phyloP scores from a whole-genome alignment of 768 basidiomycete species.

The Lyophyllum atratum region DNA sequence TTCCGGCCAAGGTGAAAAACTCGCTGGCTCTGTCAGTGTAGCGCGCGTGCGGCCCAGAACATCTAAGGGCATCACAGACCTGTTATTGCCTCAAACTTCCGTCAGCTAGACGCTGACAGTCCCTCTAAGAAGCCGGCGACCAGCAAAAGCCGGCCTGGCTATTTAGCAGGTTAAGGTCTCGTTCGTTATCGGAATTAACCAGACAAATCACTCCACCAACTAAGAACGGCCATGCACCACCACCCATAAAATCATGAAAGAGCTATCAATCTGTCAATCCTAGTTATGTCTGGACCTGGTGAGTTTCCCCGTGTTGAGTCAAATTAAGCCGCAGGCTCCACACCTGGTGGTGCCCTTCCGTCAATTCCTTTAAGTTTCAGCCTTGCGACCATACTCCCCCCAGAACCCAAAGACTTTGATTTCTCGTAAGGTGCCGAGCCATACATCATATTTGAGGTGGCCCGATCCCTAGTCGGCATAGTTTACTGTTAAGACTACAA shows the following conservation, averaged over 20 bases:
- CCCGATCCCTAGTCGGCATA: no score
- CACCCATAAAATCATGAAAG: conserved; percentile 78
- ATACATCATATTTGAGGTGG: no score
- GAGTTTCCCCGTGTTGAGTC: conserved; percentile 75
- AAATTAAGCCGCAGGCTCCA: conserved; percentile 73
- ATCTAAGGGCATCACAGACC: no score
- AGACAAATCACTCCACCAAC: conserved; percentile 95
- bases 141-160: conserved; percentile 13
- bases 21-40: no score
- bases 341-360: conserved; percentile 79
- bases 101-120: no score
- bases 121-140: no score
- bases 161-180: conserved; percentile 51
- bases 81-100: no score
- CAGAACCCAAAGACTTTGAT: no score
- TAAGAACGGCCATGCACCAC: conserved; percentile 90
- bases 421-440: no score
- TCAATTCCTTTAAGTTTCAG: conserved; percentile 86
- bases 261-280: conserved; percentile 77
- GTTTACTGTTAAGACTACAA: no score
- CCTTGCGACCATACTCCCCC: conserved; percentile 48
- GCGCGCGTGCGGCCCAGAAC: no score
- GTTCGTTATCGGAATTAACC: conserved; percentile 95
- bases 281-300: no score
- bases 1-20: conserved; percentile 19